These are phyloP conservation scores for Colletotrichum liaoningense DNA, from an alignment of 2,329 filamentous ascomycete genomes.

Conservation along the genomic window DNA sequence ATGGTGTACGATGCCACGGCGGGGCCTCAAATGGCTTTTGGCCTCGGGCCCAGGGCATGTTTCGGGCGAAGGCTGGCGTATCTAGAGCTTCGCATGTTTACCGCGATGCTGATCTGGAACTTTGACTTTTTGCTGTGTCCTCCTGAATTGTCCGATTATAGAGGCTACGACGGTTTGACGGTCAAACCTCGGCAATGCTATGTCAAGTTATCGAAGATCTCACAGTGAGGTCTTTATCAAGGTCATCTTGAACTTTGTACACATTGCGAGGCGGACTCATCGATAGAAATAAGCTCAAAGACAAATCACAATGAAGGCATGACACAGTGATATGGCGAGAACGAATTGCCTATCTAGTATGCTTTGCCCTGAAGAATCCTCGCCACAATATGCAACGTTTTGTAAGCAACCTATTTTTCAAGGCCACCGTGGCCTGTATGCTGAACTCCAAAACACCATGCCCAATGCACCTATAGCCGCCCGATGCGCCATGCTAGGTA, in stretches of 20 bases:
- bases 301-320: background rate
- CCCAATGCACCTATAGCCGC: conserved; percentile 26
- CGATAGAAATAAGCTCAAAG: too few relatives aligned
- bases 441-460: conserved; percentile 33
- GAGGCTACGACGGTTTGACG: background rate
- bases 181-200: background rate
- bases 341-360: background rate
- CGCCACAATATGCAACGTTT: conserved; percentile 15
- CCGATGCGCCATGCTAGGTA: conserved; percentile 18
- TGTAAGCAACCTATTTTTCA: conserved; percentile 12
- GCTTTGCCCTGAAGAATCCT: background rate
- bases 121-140: background rate
- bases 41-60: background rate
- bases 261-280: too few relatives aligned
- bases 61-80: background rate
- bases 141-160: background rate
- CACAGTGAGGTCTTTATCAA: background rate
- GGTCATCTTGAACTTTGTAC: too few relatives aligned
- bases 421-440: conserved; percentile 22
- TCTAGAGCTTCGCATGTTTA: background rate
- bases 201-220: background rate
- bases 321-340: background rate
- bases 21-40: background rate
- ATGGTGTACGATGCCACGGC: background rate
- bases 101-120: background rate